phyloP scores from a whole-genome alignment of 2,329 filamentous ascomycete species.

The Lachnellula arida region DNA sequence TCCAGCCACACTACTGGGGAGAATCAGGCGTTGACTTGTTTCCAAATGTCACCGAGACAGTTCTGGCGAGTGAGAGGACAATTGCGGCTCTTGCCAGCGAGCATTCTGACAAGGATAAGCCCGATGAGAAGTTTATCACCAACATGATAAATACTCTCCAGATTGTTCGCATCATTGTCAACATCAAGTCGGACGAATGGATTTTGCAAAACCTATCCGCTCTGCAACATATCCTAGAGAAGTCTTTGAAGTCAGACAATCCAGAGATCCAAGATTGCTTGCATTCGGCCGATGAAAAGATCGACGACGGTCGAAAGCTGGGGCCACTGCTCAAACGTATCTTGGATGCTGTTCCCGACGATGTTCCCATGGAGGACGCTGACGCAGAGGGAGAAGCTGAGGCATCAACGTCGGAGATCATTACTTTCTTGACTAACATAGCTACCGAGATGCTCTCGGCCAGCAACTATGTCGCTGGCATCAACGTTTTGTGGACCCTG shows the following conservation, averaged over 20 bases:
- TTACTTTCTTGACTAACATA: conserved; percentile 76
- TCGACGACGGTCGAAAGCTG: conserved; percentile 65
- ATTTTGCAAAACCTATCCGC: conserved; percentile 70
- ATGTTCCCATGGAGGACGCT: conserved; percentile 66
- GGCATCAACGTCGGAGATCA: conserved; percentile 78
- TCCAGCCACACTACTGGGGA: conserved; percentile 85
- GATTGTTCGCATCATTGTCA: conserved; percentile 83
- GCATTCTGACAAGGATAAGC: conserved; percentile 61
- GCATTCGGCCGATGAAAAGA: conserved; percentile 66
- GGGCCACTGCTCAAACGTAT: conserved; percentile 74
- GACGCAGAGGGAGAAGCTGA: conserved; percentile 84
- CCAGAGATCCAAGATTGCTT: conserved; percentile 91
- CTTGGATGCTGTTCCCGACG: conserved; percentile 83
- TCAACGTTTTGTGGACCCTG: conserved; percentile 91
- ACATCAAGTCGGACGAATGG: conserved; percentile 87
- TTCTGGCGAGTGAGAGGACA: conserved; percentile 78
- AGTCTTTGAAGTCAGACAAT: conserved; percentile 81
- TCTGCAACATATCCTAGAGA: conserved; percentile 85
- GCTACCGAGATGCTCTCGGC: conserved; percentile 83
- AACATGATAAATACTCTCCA: conserved; percentile 92
- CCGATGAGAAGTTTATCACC: conserved; percentile 78
- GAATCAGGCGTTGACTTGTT: conserved; percentile 91
- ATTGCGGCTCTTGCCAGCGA: conserved; percentile 54
- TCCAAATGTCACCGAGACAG: conserved; percentile 80
- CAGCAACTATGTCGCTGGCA: conserved; percentile 76